Evolutionary conservation across 148 eudicot species (phyloP).

Genomic region (Tetragonia tetragonoides): DNA sequence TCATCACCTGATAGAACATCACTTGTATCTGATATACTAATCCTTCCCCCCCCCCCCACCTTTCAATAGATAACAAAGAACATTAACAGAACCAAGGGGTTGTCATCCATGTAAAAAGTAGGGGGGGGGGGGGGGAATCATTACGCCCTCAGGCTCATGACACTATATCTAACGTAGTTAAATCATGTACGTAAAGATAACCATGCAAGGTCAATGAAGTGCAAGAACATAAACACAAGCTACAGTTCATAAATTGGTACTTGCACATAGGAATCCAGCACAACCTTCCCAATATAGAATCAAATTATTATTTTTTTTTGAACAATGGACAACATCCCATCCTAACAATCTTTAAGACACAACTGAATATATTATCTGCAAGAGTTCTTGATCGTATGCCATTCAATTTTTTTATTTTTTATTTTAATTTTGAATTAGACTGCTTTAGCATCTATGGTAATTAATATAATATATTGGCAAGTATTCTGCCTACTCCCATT

Average conservation of each 20-base stretch:
- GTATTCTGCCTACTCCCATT: too few relatives aligned
- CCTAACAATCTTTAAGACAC: too few relatives aligned
- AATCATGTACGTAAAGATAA: background rate
- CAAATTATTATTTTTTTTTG: background rate
- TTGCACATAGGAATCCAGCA: background rate
- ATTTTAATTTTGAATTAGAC: too few relatives aligned
- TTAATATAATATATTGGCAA: too few relatives aligned
- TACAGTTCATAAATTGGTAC: background rate
- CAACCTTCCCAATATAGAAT: background rate
- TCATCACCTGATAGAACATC: background rate
- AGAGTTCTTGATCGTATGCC: too few relatives aligned
- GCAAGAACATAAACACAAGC: background rate
- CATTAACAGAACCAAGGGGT: background rate
- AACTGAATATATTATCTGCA: too few relatives aligned
- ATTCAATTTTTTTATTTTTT: too few relatives aligned
- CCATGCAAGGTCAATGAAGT: background rate
- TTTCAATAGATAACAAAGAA: too few relatives aligned
- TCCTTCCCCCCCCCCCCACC: background rate
- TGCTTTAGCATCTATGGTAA: too few relatives aligned
- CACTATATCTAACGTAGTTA: background rate
- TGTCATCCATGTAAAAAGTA: background rate
- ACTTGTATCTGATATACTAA: background rate
- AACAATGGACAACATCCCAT: too few relatives aligned
- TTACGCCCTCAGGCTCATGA: background rate
- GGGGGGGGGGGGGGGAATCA: background rate